phyloP scores from a whole-genome alignment of 78 protist genomes.

The Dictyostelium intermedium region DNA sequence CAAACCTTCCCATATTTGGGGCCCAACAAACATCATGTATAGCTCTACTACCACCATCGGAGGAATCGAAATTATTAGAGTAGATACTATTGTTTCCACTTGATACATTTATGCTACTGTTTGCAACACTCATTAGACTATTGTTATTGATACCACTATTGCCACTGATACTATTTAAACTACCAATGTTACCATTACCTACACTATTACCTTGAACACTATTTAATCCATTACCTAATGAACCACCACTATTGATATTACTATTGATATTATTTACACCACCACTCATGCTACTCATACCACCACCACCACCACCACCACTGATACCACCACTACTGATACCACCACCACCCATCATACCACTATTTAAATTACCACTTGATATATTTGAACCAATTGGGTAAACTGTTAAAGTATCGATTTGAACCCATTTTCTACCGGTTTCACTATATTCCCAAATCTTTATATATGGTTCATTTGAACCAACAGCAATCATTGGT shows the following conservation, averaged over 20 bases:
- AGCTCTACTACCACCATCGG: conserved; percentile 20
- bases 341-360: background rate
- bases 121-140: background rate
- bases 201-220: background rate
- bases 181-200: background rate
- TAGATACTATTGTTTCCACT: background rate
- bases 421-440: conserved; percentile 29
- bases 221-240: background rate
- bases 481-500: conserved; percentile 88
- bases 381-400: background rate
- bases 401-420: background rate
- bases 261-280: background rate
- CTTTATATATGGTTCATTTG: conserved; percentile 71
- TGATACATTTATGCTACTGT: background rate
- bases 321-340: background rate
- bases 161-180: background rate
- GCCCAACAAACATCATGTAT: conserved; percentile 89
- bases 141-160: background rate
- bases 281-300: too few relatives aligned
- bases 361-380: background rate
- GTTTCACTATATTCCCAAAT: conserved; percentile 78
- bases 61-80: background rate
- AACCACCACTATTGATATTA: background rate
- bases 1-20: conserved; percentile 85
- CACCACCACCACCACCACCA: background rate